A percentile compares a stretch with the other conserved stretches of the same genome.
Evolutionary conservation across 1,284 basidiomycete genomes (phyloP).

Genomic region (Flammula alnicola): DNA sequence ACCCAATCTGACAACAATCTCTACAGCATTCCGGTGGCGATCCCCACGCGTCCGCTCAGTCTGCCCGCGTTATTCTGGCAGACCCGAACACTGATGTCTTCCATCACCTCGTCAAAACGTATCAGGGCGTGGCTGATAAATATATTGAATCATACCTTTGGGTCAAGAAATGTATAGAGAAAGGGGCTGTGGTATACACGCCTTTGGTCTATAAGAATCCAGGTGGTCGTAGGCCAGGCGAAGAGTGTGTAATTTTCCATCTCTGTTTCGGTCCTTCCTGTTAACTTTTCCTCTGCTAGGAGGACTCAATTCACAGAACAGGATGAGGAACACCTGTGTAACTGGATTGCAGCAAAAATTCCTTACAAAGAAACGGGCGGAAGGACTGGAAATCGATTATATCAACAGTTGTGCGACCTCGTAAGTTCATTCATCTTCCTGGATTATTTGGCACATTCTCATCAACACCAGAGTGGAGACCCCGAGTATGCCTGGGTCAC

Average conservation of each 20-base stretch:
- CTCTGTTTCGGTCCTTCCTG: slow-evolving; percentile 1
- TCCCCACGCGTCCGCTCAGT: slow-evolving; percentile 64
- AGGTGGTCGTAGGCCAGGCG: slow-evolving; percentile 76
- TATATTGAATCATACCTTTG: slow-evolving; percentile 79
- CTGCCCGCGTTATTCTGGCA: slow-evolving; percentile 74
- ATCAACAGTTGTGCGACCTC: slow-evolving; percentile 62
- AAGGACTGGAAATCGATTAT: slow-evolving; percentile 78
- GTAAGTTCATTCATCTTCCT: slow-evolving; percentile 36
- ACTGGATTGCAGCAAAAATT: slow-evolving; percentile 79
- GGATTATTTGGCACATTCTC: not conserved
- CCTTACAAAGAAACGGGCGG: slow-evolving; percentile 80
- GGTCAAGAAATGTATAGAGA: slow-evolving; percentile 81
- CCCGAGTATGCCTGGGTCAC: slow-evolving; percentile 77
- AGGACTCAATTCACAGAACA: slow-evolving; percentile 75
- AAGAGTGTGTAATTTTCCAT: slow-evolving; percentile 59
- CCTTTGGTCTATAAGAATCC: slow-evolving; percentile 80
- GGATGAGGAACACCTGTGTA: slow-evolving; percentile 72
- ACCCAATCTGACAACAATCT: slow-evolving; percentile 1
- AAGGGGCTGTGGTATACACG: slow-evolving; percentile 63
- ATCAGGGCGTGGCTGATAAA: slow-evolving; percentile 67
- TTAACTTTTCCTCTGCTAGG: slow-evolving; percentile 42
- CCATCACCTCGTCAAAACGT: slow-evolving; percentile 67
- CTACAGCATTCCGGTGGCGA: slow-evolving; percentile 77
- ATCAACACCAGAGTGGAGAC: slow-evolving; percentile 50
- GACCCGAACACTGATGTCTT: slow-evolving; percentile 77